phyloP scores from a whole-genome alignment of 2,329 filamentous ascomycete species.

The Sclerotiophoma versabilis region DNA sequence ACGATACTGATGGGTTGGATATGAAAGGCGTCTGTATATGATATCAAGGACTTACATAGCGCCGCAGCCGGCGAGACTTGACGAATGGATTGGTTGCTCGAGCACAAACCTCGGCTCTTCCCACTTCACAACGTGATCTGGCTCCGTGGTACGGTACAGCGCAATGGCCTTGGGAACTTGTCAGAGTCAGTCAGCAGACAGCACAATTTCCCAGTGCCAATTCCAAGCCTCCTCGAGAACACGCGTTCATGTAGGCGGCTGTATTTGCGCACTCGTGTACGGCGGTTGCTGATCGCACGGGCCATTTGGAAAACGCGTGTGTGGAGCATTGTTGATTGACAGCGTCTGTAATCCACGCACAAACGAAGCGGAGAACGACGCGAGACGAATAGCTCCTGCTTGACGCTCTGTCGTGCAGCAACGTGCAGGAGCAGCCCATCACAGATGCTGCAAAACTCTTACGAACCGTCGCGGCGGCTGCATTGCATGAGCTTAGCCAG shows the following conservation, averaged over 20 bases:
- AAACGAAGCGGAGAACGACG: neutral
- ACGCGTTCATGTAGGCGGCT: constrained; percentile 4
- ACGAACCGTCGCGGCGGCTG: constrained; percentile 23
- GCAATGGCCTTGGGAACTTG: neutral
- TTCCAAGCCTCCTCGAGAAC: neutral
- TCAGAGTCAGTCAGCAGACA: neutral
- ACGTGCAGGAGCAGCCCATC: constrained; percentile 8
- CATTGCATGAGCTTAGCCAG: constrained; percentile 26
- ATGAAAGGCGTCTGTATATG: constrained; percentile 10
- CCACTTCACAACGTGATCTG: neutral
- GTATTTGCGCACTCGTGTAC: neutral
- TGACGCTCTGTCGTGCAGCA: constrained; percentile 20
- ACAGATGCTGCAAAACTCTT: constrained; percentile 21
- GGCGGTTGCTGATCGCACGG: constrained; percentile 1
- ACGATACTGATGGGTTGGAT: neutral
- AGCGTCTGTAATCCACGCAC: constrained; percentile 7
- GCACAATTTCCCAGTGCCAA: neutral
- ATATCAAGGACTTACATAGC: constrained; percentile 11
- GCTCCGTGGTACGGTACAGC: neutral
- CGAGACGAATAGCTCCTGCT: neutral
- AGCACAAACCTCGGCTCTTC: neutral
- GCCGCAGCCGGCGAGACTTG: neutral
- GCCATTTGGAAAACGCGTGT: constrained; percentile 7
- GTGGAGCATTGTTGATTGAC: constrained; percentile 12
- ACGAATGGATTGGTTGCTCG: constrained; percentile 1